Percentiles rank a stretch among this genome's conserved stretches.
phyloP scores from a whole-genome alignment of 108 stramenopile genomes.

The Parietichytrium sp. region DNA sequence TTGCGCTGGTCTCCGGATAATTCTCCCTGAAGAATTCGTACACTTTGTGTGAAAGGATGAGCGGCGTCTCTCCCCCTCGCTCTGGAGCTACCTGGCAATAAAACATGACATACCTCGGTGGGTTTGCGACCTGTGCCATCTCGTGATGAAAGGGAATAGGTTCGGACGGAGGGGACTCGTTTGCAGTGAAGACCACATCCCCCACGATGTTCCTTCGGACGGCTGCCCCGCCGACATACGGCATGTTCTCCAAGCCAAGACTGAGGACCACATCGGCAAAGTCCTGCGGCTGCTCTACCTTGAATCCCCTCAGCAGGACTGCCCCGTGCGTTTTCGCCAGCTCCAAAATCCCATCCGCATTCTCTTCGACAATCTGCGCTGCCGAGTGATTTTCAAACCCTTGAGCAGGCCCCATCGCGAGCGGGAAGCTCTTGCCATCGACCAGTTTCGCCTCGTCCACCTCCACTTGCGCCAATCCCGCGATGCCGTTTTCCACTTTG shows the following conservation, averaged over 20 bases:
- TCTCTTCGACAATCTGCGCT: background rate
- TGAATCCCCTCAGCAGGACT: slow-evolving; percentile 61
- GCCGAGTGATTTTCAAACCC: background rate
- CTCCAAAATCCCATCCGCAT: background rate
- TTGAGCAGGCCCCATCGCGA: background rate
- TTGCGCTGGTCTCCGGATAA: slow-evolving; percentile 65
- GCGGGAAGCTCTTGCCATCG: slow-evolving; percentile 33
- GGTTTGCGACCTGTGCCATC: slow-evolving; percentile 70
- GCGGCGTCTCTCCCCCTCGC: slow-evolving; percentile 74
- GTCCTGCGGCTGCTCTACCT: slow-evolving; percentile 57
- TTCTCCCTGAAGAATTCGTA: slow-evolving; percentile 62
- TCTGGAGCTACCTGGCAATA: slow-evolving; percentile 71
- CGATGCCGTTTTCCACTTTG: no score
- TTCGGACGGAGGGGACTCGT: slow-evolving; percentile 73
- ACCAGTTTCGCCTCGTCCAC: background rate
- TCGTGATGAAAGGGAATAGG: slow-evolving; percentile 82
- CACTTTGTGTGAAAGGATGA: slow-evolving; percentile 71
- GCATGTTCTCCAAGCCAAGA: slow-evolving; percentile 61
- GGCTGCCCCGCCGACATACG: slow-evolving; percentile 69
- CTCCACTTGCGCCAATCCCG: background rate
- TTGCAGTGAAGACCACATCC: slow-evolving; percentile 71
- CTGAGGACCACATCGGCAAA: slow-evolving; percentile 64
- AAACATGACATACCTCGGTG: slow-evolving; percentile 73
- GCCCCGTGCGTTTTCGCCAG: slow-evolving; percentile 62
- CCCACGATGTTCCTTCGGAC: slow-evolving; percentile 65